Evolutionary conservation across 495 filamentous ascomycete genomes (phyloP).

Genomic region (Chaetomidium leptoderma): DNA sequence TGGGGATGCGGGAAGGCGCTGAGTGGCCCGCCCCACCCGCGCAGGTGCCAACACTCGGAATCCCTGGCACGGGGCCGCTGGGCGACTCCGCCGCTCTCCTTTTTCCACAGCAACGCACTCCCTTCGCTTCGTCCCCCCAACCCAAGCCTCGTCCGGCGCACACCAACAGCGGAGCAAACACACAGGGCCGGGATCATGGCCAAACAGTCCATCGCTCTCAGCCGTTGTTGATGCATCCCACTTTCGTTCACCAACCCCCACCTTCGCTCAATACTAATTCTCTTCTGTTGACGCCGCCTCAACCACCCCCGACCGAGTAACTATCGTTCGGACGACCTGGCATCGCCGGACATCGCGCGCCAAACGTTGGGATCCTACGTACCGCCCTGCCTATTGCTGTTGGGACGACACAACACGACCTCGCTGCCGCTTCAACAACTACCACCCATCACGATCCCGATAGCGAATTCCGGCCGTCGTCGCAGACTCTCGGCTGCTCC

Average conservation of each 20-base stretch:
- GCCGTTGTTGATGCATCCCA: slow-evolving; percentile 24
- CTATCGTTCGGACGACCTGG: too few relatives aligned
- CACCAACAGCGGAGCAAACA: slow-evolving; percentile 32
- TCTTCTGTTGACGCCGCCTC: background rate
- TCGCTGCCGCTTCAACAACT: background rate
- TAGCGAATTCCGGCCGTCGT: background rate
- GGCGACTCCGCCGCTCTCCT: slow-evolving; percentile 15
- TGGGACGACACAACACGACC: background rate
- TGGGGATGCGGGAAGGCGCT: background rate
- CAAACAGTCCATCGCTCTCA: slow-evolving; percentile 4
- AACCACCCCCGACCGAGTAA: background rate
- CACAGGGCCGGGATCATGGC: slow-evolving; percentile 17
- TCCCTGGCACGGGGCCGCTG: background rate
- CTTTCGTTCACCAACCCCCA: slow-evolving; percentile 20
- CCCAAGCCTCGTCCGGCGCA: slow-evolving; percentile 18
- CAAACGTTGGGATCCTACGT: background rate
- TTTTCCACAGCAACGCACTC: slow-evolving; percentile 29
- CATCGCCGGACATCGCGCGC: background rate
- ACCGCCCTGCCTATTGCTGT: background rate
- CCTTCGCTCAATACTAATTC: slow-evolving; percentile 6
- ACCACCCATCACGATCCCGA: background rate
- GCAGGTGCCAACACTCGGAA: background rate
- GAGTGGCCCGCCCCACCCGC: slow-evolving; percentile 3
- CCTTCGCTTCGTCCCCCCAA: too few relatives aligned
- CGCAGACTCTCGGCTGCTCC: background rate